A percentile compares a stretch with the other conserved stretches of the same genome.
These are phyloP conservation scores for Grigorovia yakushimaensis DNA, from an alignment of 805 yeast species.

Conservation along the genomic window DNA sequence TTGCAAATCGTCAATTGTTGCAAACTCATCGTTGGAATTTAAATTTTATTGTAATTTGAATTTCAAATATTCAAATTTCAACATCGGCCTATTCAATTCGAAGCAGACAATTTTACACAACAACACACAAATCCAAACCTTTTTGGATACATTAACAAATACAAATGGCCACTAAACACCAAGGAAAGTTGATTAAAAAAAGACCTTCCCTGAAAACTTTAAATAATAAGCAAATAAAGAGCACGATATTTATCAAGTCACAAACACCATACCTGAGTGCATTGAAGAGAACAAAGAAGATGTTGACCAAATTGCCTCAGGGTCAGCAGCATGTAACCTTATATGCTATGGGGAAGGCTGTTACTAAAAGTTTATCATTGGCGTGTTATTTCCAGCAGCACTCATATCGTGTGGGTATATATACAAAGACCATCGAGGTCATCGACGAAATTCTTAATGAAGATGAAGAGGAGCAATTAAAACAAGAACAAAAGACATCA, in stretches of 20 bases:
- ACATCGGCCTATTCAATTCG: too few relatives aligned
- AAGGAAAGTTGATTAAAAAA: conserved; percentile 5
- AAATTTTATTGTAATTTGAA: background rate
- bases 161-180: background rate
- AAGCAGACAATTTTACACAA: background rate
- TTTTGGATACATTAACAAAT: background rate
- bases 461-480: conserved; percentile 15
- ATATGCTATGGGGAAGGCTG: conserved; percentile 69
- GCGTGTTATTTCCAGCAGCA: conserved; percentile 48
- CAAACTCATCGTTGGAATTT: background rate
- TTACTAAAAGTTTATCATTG: conserved; percentile 51
- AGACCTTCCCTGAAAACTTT: conserved; percentile 21
- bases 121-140: background rate
- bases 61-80: background rate
- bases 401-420: conserved; percentile 44
- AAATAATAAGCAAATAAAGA: conserved; percentile 37
- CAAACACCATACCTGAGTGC: conserved; percentile 67
- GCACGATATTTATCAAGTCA: conserved; percentile 49
- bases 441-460: conserved; percentile 52
- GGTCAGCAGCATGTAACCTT: conserved; percentile 42
- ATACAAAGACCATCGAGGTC: conserved; percentile 58
- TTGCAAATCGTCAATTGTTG: background rate
- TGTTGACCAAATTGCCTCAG: conserved; percentile 35
- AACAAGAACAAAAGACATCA: too few relatives aligned
- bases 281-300: conserved; percentile 50